Percentiles rank a stretch among this genome's conserved stretches.
These are phyloP conservation scores for Fusarium fujikuroi DNA, from an alignment of 2,329 filamentous ascomycete species.

Conservation along the genomic window DNA sequence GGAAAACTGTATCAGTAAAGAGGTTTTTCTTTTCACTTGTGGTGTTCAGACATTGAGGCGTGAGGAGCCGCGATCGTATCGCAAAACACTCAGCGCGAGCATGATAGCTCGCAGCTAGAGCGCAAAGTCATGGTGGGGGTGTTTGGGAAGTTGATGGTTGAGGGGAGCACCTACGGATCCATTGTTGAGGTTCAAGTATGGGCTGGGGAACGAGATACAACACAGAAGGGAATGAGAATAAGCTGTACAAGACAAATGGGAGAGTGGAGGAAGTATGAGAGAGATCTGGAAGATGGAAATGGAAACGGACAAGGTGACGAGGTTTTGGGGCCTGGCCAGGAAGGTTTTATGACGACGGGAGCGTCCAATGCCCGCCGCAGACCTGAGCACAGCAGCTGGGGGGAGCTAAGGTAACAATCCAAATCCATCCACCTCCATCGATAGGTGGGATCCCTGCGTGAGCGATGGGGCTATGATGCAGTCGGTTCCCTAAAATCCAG, in stretches of 20 bases:
- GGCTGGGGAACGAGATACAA: conserved; percentile 9
- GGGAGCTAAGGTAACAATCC: conserved; percentile 38
- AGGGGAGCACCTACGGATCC: conserved; percentile 43
- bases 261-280: conserved; percentile 25
- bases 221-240: conserved; percentile 1
- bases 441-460: conserved; percentile 29
- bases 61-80: conserved; percentile 14
- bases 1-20: conserved; percentile 24
- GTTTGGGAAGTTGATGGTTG: conserved; percentile 27
- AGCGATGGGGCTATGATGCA: conserved; percentile 47
- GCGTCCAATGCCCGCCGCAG: conserved; percentile 32
- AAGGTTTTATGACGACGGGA: conserved; percentile 47
- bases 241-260: conserved; percentile 8
- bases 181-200: conserved; percentile 38
- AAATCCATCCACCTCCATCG: conserved; percentile 18
- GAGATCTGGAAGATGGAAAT: conserved; percentile 28
- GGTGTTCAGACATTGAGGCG: neutral
- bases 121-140: conserved; percentile 40
- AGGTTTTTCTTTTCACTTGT: conserved; percentile 4
- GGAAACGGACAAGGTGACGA: conserved; percentile 37
- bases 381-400: conserved; percentile 19
- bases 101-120: conserved; percentile 28
- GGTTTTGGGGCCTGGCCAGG: conserved; percentile 28
- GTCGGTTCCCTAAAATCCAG: conserved; percentile 12
- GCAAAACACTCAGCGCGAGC: conserved; percentile 33